A percentile compares a stretch with the other conserved stretches of the same genome.
These are phyloP conservation scores for Wickerhamiella azymoides DNA, from an alignment of 805 yeast genomes.

Conservation along the genomic window DNA sequence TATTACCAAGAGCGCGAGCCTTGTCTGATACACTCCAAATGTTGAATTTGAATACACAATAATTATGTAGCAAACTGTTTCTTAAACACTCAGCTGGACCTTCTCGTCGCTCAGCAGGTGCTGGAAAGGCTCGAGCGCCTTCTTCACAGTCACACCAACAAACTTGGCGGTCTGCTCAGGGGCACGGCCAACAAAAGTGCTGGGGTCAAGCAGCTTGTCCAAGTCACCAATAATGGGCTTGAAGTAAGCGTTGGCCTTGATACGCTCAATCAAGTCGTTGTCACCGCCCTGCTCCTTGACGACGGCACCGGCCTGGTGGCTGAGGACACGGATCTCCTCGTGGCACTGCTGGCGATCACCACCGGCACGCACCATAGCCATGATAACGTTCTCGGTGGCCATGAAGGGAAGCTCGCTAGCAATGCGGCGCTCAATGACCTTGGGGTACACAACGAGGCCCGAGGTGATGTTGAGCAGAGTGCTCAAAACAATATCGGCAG, in stretches of 20 bases:
- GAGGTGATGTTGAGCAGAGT: slow-evolving; percentile 85
- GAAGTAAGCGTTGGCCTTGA: slow-evolving; percentile 64
- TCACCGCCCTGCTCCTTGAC: slow-evolving; percentile 98
- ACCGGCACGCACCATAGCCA: slow-evolving; percentile 99
- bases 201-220: slow-evolving; percentile 71
- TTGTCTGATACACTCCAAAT: no score
- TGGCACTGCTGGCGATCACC: slow-evolving; percentile 97
- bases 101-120: slow-evolving; percentile 46
- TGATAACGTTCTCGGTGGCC: slow-evolving; percentile 98
- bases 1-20: no score
- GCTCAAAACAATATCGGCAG: slow-evolving; percentile 83
- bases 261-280: slow-evolving; percentile 85
- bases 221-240: slow-evolving; percentile 78
- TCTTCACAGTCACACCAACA: slow-evolving; percentile 65
- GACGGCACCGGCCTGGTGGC: slow-evolving; percentile 94
- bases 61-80: not conserved
- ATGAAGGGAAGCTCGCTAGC: slow-evolving; percentile 90
- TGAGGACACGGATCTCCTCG: slow-evolving; percentile 89
- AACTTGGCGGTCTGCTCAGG: slow-evolving; percentile 96
- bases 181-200: slow-evolving; percentile 95
- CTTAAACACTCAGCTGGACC: slow-evolving; percentile 67
- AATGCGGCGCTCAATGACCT: slow-evolving; percentile 95
- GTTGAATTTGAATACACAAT: no score
- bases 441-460: slow-evolving; percentile 95
- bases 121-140: slow-evolving; percentile 61